Base-by-base conservation (phyloP, 352 stramenopile genomes). In the Globisporangium cystogenes region DNA sequence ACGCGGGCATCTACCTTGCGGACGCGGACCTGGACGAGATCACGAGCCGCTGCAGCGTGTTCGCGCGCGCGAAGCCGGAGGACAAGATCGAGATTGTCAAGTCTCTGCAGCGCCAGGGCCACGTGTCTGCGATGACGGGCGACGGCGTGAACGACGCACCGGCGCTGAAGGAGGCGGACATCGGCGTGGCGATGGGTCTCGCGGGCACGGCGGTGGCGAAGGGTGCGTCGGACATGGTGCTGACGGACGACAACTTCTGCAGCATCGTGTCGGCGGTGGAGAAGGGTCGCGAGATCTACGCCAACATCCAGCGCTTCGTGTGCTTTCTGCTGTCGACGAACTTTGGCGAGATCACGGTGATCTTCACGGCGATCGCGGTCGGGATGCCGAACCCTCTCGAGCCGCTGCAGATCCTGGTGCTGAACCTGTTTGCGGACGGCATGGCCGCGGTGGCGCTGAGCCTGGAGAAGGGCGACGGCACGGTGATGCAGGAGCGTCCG, bases 381-480 rank as follows among this genome's bases (percentile, higher is more conserved):
- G 82, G 76, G 0, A 69, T 86, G 31, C 79, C 79, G n/a, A 64
- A 87, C 39, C 96, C 96, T 8, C 62, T 99, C 8, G 97, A 97
- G 59, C 89, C 96, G 24, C 85, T 99, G 14, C 96, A 98, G 78
- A 98, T 99, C 74, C 67, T 99, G 20, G 98, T 97, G 72, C 81
- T 99, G n/a, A 99, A 99, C 65, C 71, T 99, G n/a, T 98, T 99
- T 59, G 98, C 98, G 60, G 96, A 99, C 41, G 82, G 82, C 15
- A 89, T 89, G 76, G 79, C 82, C 24, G 82, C 78, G 1, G 76
- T 86, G 0, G 73, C 80, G 12, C 39, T 90, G 37, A 90, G 80
- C 54, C 74, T 90, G 33, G 80, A 90, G 57, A 76, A 85, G 45
- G 80, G 80, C 7, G 70, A 88, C 12, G 73, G 73, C 8, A 31